A percentile compares a stretch with the other conserved stretches of the same genome.
Evolutionary conservation across 2,329 filamentous ascomycete species (phyloP).

Genomic region (Venturia effusa): DNA sequence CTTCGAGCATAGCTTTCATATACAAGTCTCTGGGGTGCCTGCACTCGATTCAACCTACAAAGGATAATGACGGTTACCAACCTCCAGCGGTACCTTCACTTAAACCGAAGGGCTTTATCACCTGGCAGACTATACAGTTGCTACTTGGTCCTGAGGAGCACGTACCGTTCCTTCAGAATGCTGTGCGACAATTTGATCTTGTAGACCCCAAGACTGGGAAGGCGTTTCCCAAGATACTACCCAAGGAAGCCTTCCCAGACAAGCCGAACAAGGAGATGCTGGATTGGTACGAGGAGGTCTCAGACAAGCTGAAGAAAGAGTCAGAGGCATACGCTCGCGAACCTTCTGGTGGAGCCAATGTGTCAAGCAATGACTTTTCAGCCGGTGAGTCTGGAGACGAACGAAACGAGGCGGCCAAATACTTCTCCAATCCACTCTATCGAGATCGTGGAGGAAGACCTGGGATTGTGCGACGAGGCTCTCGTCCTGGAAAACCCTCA

Average conservation of each 20-base stretch:
- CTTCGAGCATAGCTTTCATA: slow-evolving; percentile 74
- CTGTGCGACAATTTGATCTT: slow-evolving; percentile 67
- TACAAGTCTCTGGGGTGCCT: slow-evolving; percentile 87
- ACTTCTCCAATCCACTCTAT: slow-evolving; percentile 40
- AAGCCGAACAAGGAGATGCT: slow-evolving; percentile 70
- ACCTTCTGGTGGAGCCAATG: background rate
- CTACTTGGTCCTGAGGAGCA: slow-evolving; percentile 82
- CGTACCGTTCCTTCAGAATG: slow-evolving; percentile 69
- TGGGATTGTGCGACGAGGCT: slow-evolving; percentile 30
- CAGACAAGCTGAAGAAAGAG: slow-evolving; percentile 56
- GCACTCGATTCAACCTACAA: slow-evolving; percentile 68
- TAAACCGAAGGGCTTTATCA: slow-evolving; percentile 73
- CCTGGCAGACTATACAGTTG: slow-evolving; percentile 89
- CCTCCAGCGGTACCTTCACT: slow-evolving; percentile 72
- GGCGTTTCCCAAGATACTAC: slow-evolving; percentile 47
- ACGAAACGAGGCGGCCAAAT: slow-evolving; percentile 31
- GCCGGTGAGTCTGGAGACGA: slow-evolving; percentile 30
- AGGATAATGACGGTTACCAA: slow-evolving; percentile 54
- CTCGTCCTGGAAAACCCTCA: slow-evolving; percentile 18
- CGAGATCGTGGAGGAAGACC: slow-evolving; percentile 34
- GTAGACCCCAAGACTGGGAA: slow-evolving; percentile 56
- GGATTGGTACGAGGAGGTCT: slow-evolving; percentile 73
- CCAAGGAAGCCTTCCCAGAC: slow-evolving; percentile 60
- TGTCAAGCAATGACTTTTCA: slow-evolving; percentile 14
- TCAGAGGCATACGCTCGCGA: slow-evolving; percentile 25